These are phyloP conservation scores for Cercospora zeina DNA, from an alignment of 2,329 filamentous ascomycete genomes.

Conservation along the genomic window DNA sequence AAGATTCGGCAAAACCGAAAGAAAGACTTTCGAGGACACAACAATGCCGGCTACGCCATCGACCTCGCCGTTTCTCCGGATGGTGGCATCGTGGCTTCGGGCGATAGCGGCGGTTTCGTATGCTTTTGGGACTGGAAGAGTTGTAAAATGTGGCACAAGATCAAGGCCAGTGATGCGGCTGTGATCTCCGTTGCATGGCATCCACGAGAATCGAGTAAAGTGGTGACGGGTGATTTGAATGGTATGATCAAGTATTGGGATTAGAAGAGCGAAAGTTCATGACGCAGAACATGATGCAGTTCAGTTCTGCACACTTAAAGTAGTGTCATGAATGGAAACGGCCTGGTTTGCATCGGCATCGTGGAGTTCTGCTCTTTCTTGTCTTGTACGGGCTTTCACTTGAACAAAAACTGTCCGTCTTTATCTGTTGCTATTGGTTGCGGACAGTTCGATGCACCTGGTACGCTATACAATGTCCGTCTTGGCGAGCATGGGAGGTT, in stretches of 20 bases:
- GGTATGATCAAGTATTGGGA: constrained; percentile 93
- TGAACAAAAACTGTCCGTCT: neutral
- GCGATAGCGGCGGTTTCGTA: constrained; percentile 83
- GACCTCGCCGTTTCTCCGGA: constrained; percentile 87
- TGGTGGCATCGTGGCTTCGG: constrained; percentile 83
- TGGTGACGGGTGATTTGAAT: constrained; percentile 85
- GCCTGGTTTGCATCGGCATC: neutral
- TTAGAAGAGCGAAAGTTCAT: constrained; percentile 45
- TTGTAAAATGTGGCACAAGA: constrained; percentile 98
- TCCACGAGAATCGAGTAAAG: constrained; percentile 94
- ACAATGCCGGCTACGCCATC: constrained; percentile 90
- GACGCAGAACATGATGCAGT: neutral
- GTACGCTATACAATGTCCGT: constrained; percentile 3
- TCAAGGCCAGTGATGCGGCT: constrained; percentile 78
- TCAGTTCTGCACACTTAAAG: neutral
- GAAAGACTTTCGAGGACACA: constrained; percentile 94
- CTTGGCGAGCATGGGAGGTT: constrained; percentile 5
- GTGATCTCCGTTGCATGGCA: constrained; percentile 93
- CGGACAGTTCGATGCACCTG: neutral
- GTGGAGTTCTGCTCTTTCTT: neutral
- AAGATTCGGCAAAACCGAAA: constrained; percentile 97
- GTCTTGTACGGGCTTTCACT: neutral
- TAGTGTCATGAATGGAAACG: constrained; percentile 7
- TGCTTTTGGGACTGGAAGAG: constrained; percentile 99
- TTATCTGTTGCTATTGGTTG: neutral